Base-by-base conservation (phyloP, 208 protist species). In the Wallacemonas sp. region DNA sequence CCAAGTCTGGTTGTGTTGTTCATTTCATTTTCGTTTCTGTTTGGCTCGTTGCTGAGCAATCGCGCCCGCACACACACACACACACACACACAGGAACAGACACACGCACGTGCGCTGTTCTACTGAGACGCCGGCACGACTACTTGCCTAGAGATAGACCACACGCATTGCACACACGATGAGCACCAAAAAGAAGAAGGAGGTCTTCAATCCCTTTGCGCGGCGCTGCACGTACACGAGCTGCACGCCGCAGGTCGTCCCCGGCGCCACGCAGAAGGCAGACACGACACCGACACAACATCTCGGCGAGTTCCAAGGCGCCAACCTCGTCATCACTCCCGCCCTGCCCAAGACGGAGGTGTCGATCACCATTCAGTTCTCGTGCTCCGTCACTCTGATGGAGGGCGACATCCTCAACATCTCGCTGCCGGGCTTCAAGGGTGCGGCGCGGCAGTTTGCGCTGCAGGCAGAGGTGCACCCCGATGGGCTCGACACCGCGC, bases 371-470 rank as follows among this genome's bases (percentile, higher is more conserved):
- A 61, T 94, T 57, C 75, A 91, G 66, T 91, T 92, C 66, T 84
- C 86, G 31, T 86, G 73, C 70, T 74, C 73, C n/a, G 86, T 89
- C 18, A 41, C 69, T 14, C 59, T 94, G 45, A 52, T 73, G 36
- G 77, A 77, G 57, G 84, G 86, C 11, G 89, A 94, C 57, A 44
- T 74, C 38, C 57, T 94, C 29, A 81, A 78, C 28, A 42, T 94
- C 16, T 67, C 76, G 52, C 71, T 94, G 18, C 84, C 89, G 3
- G 81, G 80, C 29, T 94, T 94, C 66, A 67, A 66, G 23, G 89
- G 83, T 3, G 61, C 45, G 12, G 78, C 86, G 28, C 65, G 74
- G 29, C 49, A 72, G 54, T 91, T 92, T 42, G 74, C 78, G n/a
- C 77, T 86, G n/a, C 70, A 84, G 68, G 62, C 33, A 12, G 44